These are phyloP conservation scores for Ogataea minuta DNA, from an alignment of 805 yeast species.

Conservation along the genomic window DNA sequence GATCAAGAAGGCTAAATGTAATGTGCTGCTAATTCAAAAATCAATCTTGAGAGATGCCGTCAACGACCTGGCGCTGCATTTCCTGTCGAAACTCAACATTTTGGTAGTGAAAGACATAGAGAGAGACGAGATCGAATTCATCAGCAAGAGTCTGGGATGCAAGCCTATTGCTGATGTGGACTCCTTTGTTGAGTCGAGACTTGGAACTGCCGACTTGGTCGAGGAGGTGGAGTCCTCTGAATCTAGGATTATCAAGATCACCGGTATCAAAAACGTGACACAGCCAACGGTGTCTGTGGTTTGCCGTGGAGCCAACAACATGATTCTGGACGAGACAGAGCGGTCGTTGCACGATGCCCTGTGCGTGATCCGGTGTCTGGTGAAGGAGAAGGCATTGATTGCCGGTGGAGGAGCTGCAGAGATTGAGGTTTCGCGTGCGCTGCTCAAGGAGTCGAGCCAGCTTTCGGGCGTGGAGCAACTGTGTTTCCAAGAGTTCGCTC, in stretches of 20 bases:
- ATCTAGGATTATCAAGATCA: constrained; percentile 81
- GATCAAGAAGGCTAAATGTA: constrained; percentile 95
- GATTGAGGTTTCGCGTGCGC: constrained; percentile 76
- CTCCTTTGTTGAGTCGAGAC: constrained; percentile 85
- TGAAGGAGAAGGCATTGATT: constrained; percentile 82
- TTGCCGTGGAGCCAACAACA: constrained; percentile 90
- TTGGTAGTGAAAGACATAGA: constrained; percentile 94
- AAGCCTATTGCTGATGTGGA: constrained; percentile 96
- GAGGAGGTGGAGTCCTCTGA: constrained; percentile 91
- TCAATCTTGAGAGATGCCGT: constrained; percentile 95
- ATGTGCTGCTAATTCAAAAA: constrained; percentile 84
- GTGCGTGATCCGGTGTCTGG: constrained; percentile 87
- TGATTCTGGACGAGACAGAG: constrained; percentile 93
- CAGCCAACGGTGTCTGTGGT: constrained; percentile 81
- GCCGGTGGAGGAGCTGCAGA: constrained; percentile 99
- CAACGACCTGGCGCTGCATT: constrained; percentile 91
- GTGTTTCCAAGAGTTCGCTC: constrained; percentile 88
- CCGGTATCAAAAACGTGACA: constrained; percentile 66
- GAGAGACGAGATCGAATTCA: constrained; percentile 93
- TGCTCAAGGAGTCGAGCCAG: constrained; percentile 67
- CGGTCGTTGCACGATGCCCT: constrained; percentile 96
- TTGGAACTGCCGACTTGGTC: constrained; percentile 87
- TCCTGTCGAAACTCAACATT: constrained; percentile 87
- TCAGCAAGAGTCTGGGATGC: constrained; percentile 82
- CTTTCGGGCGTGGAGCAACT: constrained; percentile 85